Evolutionary conservation across 1,284 basidiomycete species (phyloP).

Genomic region (Xerocomus amazonicus): DNA sequence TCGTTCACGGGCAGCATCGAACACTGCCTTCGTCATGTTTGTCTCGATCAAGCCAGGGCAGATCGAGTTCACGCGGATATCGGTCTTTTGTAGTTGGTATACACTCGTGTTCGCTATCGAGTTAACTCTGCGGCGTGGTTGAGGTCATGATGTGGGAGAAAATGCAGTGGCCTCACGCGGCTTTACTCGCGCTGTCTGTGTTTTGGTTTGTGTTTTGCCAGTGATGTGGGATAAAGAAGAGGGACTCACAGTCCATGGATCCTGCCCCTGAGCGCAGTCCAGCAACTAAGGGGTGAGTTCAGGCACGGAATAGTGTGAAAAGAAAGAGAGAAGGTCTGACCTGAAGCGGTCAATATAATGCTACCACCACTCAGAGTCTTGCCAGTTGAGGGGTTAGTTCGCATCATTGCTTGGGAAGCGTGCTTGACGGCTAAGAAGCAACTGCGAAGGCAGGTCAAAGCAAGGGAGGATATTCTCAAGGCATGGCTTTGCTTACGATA

Average conservation of each 20-base stretch:
- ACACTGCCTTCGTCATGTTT: constrained; percentile 75
- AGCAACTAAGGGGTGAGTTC: constrained; percentile 52
- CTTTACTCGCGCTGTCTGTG: constrained; percentile 85
- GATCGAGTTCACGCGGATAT: constrained; percentile 86
- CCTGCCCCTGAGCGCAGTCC: constrained; percentile 86
- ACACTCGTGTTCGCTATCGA: constrained; percentile 80
- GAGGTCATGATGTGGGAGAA: constrained; percentile 5
- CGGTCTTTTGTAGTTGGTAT: constrained; percentile 78
- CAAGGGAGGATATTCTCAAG: background rate
- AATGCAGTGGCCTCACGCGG: constrained; percentile 57
- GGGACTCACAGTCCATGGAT: constrained; percentile 70
- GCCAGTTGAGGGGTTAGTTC: constrained; percentile 58
- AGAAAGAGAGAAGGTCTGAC: constrained; percentile 38
- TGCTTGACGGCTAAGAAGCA: constrained; percentile 91
- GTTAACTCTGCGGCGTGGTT: constrained; percentile 57
- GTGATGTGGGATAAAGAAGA: background rate
- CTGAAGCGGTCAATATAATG: constrained; percentile 87
- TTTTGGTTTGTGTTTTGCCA: constrained; percentile 10
- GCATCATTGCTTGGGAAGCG: constrained; percentile 78
- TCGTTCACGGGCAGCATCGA: constrained; percentile 71
- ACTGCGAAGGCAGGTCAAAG: constrained; percentile 37
- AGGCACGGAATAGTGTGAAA: constrained; percentile 3
- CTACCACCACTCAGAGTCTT: constrained; percentile 74
- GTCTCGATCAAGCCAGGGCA: constrained; percentile 93
- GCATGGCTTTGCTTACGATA: constrained; percentile 58